phyloP scores from a whole-genome alignment of 2,329 filamentous ascomycete species.

The Aspergillus bombycis region DNA sequence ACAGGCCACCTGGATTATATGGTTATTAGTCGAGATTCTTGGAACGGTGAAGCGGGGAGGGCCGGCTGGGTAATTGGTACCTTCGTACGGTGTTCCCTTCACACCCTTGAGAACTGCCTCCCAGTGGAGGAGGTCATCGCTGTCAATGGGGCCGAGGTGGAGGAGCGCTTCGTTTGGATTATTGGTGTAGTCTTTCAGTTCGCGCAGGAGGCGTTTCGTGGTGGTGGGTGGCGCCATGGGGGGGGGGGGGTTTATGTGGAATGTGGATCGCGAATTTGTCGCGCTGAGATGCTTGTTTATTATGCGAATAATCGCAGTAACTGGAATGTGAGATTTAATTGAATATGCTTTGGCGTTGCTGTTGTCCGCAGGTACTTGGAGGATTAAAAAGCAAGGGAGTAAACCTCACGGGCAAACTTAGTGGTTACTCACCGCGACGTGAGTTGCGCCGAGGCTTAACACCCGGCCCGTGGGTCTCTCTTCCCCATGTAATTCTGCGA shows the following conservation, averaged over 20 bases:
- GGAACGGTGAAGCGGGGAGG: not conserved
- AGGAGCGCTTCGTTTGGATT: conserved; percentile 60
- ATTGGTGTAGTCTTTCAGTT: conserved; percentile 61
- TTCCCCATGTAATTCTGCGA: conserved; percentile 1
- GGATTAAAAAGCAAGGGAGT: conserved; percentile 5
- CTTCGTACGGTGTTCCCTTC: conserved; percentile 62
- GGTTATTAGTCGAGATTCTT: not conserved
- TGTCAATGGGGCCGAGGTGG: conserved; percentile 59
- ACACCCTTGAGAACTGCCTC: conserved; percentile 64
- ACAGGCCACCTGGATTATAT: conserved; percentile 65
- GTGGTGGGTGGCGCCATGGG: conserved; percentile 40
- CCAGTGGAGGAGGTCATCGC: conserved; percentile 63
- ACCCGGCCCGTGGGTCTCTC: not conserved
- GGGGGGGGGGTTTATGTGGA: conserved; percentile 13
- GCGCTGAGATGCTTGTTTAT: not conserved
- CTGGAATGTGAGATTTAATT: not conserved
- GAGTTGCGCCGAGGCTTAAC: conserved; percentile 2
- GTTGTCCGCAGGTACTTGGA: conserved; percentile 7
- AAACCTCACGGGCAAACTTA: not conserved
- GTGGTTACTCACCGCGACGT: not conserved
- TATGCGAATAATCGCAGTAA: not conserved
- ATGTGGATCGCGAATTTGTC: conserved; percentile 7
- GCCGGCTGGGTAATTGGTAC: conserved; percentile 36
- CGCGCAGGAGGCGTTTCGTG: conserved; percentile 63
- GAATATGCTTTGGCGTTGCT: not conserved